A percentile compares a stretch with the other conserved stretches of the same genome.
These are phyloP conservation scores for Leccinum pachyderme DNA, from an alignment of 1,284 basidiomycete genomes.

Conservation along the genomic window DNA sequence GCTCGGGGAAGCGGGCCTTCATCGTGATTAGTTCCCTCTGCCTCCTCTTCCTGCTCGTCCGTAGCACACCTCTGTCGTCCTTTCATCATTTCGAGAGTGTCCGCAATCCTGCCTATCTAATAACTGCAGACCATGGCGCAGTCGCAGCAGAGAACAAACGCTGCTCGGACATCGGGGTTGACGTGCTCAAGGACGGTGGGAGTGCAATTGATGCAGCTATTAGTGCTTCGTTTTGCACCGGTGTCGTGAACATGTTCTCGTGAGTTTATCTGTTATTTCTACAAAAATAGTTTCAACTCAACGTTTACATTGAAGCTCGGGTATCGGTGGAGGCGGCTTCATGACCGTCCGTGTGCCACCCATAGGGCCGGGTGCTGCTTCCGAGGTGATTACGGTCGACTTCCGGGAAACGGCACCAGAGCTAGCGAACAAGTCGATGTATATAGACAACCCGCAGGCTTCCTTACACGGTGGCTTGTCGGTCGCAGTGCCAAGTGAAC, in stretches of 20 bases:
- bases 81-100: constrained; percentile 9
- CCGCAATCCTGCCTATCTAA: constrained; percentile 72
- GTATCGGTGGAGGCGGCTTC: constrained; percentile 91
- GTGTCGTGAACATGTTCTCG: constrained; percentile 89
- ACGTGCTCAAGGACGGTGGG: constrained; percentile 77
- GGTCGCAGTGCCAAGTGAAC: constrained; percentile 84
- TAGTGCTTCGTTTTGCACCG: constrained; percentile 77
- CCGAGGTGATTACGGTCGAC: constrained; percentile 76
- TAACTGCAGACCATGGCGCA: constrained; percentile 73
- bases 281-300: background rate
- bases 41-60: constrained; percentile 17
- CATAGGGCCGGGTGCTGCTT: constrained; percentile 38
- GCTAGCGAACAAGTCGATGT: constrained; percentile 76
- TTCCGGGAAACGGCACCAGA: constrained; percentile 87
- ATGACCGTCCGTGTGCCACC: constrained; percentile 84
- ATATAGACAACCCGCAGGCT: constrained; percentile 45
- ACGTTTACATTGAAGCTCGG: constrained; percentile 48
- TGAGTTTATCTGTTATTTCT: constrained; percentile 36
- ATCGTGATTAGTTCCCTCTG: constrained; percentile 15
- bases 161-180: constrained; percentile 83
- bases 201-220: constrained; percentile 91
- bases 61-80: background rate
- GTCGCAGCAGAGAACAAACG: constrained; percentile 84
- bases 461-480: constrained; percentile 76
- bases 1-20: constrained; percentile 13